Conservation (phyloP, 257 asterid genomes). For the Nicotiana tomentosiformis region DNA sequence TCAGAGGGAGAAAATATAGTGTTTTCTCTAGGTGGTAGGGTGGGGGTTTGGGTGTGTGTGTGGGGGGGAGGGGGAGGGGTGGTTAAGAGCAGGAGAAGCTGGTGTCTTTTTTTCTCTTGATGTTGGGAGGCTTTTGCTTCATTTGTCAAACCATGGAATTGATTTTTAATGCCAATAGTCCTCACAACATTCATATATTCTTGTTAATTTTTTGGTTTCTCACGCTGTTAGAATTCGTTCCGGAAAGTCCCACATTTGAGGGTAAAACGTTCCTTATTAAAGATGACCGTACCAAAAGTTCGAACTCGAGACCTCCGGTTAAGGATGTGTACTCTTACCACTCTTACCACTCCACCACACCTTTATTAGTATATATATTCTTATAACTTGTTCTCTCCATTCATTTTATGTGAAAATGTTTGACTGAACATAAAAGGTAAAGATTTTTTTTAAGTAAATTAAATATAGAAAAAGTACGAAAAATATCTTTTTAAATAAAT, state of each 20-base stretch:
- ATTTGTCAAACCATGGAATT: constrained; percentile 35
- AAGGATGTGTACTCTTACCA: no score
- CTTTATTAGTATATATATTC: no score
- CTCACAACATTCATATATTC: constrained; percentile 4
- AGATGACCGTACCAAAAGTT: no score
- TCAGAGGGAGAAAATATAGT: not conserved
- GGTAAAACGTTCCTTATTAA: not conserved
- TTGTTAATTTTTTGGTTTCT: not conserved
- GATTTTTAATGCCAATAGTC: constrained; percentile 32
- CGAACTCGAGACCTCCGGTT: no score
- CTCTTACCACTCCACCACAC: no score
- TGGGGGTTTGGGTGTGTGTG: no score
- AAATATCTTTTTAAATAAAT: no score
- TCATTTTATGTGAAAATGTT: no score
- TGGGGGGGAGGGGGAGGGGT: not conserved
- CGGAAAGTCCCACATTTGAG: constrained; percentile 5
- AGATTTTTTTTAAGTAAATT: not conserved
- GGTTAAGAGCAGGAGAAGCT: not conserved
- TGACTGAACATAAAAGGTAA: not conserved
- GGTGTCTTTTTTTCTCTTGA: constrained; percentile 11
- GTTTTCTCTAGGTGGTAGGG: not conserved
- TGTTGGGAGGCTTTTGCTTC: constrained; percentile 23
- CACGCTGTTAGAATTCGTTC: no score
- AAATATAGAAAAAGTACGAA: not conserved
- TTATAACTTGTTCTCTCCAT: no score